Conservation (phyloP, 1,284 basidiomycete species). For the Xerocomus minutiporus region DNA sequence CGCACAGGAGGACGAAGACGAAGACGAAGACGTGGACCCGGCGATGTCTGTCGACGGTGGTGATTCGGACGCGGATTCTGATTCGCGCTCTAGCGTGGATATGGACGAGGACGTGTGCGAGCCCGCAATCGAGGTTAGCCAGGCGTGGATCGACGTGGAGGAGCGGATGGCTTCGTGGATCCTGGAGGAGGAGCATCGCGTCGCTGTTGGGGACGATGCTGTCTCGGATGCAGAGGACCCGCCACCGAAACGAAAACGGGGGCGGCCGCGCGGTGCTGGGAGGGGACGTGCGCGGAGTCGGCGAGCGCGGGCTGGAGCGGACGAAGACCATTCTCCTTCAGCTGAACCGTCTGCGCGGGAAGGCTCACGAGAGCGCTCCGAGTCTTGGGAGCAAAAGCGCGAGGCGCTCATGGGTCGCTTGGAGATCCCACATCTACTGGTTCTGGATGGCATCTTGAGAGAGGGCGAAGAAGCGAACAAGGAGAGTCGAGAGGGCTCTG, state of each 20-base stretch:
- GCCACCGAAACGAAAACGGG: slow-evolving; percentile 14
- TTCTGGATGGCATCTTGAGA: slow-evolving; percentile 46
- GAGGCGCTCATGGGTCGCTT: slow-evolving; percentile 37
- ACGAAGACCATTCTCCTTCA: background rate
- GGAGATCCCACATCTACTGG: slow-evolving; percentile 36
- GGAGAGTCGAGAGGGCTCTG: slow-evolving; percentile 11
- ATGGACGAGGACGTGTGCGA: slow-evolving; percentile 19
- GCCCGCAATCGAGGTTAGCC: slow-evolving; percentile 54
- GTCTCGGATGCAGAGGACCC: slow-evolving; percentile 5
- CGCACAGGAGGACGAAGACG: background rate
- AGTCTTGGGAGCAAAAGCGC: slow-evolving; percentile 12
- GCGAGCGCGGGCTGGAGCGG: background rate
- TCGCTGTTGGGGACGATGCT: slow-evolving; percentile 4
- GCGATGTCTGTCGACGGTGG: background rate
- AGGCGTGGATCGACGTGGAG: slow-evolving; percentile 57
- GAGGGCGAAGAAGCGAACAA: slow-evolving; percentile 13
- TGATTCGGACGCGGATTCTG: slow-evolving; percentile 2
- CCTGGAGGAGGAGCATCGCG: slow-evolving; percentile 32
- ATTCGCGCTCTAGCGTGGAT: background rate
- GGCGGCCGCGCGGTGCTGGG: slow-evolving; percentile 7
- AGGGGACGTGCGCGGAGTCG: slow-evolving; percentile 8
- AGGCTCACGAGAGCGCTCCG: background rate
- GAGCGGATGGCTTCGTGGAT: slow-evolving; percentile 48
- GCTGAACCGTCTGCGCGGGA: background rate
- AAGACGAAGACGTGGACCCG: slow-evolving; percentile 3